Base-by-base conservation (phyloP, 108 stramenopile genomes). In the Cyclotella sp. region DNA sequence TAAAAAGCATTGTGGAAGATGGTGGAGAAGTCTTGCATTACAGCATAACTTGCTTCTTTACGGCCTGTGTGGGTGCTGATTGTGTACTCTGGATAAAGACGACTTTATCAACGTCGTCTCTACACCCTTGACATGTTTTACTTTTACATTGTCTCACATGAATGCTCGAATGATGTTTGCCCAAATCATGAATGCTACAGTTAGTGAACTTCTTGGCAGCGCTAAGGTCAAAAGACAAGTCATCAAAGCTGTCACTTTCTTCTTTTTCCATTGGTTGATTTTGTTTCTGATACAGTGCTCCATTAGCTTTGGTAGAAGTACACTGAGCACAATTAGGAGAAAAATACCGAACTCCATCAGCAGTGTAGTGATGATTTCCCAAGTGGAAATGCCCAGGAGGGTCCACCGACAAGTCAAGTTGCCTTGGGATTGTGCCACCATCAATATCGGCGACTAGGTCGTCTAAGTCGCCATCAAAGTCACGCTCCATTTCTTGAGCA, bases 101-200 rank as follows among this genome's bases (percentile, higher is more conserved):
- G 26, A 74, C 60, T 11, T 63, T 51, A 54, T 24, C 41, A 34
- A 61, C 2, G 30, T 26, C 40, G 16, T 34, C 10, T n/a, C 34
- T 68, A 21, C 67, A 68, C 28, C 49, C 67, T 34, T 34, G 49
- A 41, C 80, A 81, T 59, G 80, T 81, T 21, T 59, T 75, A 60
- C 73, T 70, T 28, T 77, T 77, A 58, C 82, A 77, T 30, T 76
- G 63, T 45, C 82, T 59, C 66, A 83, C 82, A 43, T 83, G 73
- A 24, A 77, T 77, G 62, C 72, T 77, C 1, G 82, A 77, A 64
- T 83, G 82, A 45, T 40, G 29, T 39, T 70, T 66, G 52, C 82
- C 82, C 46, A 82, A 53, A 30, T 82, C 81, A 51, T 82, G 68
- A 40, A 74, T 39, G 43, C 58, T 75, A 24, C 66, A 82, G 21